Conservation (phyloP, 208 protist species). For the Acanthamoeba divionensis region DNA sequence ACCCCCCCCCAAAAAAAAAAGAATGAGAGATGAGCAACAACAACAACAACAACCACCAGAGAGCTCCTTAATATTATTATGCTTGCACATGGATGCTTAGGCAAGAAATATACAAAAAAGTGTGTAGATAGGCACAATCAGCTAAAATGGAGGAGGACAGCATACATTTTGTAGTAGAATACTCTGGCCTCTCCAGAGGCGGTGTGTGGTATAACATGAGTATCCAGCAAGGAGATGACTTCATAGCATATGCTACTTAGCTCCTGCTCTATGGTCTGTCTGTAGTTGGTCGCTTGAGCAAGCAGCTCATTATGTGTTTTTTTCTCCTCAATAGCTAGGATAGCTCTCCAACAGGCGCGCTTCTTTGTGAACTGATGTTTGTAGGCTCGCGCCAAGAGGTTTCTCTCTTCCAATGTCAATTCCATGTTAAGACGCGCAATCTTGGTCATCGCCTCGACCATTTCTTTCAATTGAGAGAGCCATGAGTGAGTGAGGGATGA, state of each 20-base stretch:
- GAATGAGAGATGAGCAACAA: not conserved
- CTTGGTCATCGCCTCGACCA: constrained; percentile 97
- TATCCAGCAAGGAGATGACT: constrained; percentile 51
- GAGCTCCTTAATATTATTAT: too few species aligned
- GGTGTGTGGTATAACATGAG: constrained; percentile 59
- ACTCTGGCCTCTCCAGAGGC: constrained; percentile 82
- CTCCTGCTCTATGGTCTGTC: not conserved
- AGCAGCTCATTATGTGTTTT: constrained; percentile 84
- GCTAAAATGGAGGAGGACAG: constrained; percentile 67
- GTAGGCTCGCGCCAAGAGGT: constrained; percentile 99
- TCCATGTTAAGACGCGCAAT: constrained; percentile 91
- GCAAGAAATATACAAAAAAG: too few species aligned
- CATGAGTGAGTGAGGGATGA: not conserved
- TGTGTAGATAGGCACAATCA: not conserved
- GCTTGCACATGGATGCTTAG: too few species aligned
- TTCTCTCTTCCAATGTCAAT: constrained; percentile 98
- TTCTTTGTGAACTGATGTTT: constrained; percentile 99
- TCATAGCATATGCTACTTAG: constrained; percentile 45
- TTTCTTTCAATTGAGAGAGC: constrained; percentile 83
- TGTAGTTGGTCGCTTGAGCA: constrained; percentile 78
- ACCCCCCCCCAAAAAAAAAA: not conserved
- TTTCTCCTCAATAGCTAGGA: constrained; percentile 88
- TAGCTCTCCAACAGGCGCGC: constrained; percentile 97
- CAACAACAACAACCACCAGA: not conserved
- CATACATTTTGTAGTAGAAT: constrained; percentile 95